phyloP scores from a whole-genome alignment of 1,284 basidiomycete species.

The Meripilus lineatus region DNA sequence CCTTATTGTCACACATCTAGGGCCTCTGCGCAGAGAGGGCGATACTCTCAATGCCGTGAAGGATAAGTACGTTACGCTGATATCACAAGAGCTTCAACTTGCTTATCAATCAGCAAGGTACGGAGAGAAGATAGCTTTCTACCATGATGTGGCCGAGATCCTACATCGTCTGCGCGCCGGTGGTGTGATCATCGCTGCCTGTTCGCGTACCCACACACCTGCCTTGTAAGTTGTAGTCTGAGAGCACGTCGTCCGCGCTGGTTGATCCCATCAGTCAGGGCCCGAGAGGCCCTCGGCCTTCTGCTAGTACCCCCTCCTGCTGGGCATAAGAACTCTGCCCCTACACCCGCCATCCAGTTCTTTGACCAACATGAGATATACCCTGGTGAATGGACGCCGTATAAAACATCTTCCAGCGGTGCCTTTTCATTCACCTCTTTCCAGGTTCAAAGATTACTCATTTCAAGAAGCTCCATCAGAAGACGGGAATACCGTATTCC shows the following conservation, averaged over 20 bases:
- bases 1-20: constrained; percentile 32
- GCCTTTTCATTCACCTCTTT: constrained; percentile 1
- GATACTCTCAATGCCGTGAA: constrained; percentile 54
- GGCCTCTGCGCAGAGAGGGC: constrained; percentile 58
- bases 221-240: constrained; percentile 51
- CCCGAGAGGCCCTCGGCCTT: constrained; percentile 68
- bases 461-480: constrained; percentile 71
- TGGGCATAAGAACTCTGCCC: constrained; percentile 31
- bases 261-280: constrained; percentile 38
- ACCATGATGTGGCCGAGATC: constrained; percentile 73
- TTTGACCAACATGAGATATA: constrained; percentile 86
- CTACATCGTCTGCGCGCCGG: constrained; percentile 55
- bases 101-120: constrained; percentile 35
- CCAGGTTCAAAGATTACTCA: constrained; percentile 79
- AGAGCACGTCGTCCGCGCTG: not conserved
- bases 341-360: constrained; percentile 54
- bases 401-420: not conserved
- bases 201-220: constrained; percentile 70
- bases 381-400: constrained; percentile 65
- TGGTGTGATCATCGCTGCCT: constrained; percentile 64
- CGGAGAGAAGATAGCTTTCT: constrained; percentile 59
- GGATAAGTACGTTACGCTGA: constrained; percentile 43
- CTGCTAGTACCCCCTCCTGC: constrained; percentile 55
- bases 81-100: constrained; percentile 1
- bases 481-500: constrained; percentile 77